phyloP scores from a whole-genome alignment of 176 grass and related monocot genomes.

The Aegilops longissima region DNA sequence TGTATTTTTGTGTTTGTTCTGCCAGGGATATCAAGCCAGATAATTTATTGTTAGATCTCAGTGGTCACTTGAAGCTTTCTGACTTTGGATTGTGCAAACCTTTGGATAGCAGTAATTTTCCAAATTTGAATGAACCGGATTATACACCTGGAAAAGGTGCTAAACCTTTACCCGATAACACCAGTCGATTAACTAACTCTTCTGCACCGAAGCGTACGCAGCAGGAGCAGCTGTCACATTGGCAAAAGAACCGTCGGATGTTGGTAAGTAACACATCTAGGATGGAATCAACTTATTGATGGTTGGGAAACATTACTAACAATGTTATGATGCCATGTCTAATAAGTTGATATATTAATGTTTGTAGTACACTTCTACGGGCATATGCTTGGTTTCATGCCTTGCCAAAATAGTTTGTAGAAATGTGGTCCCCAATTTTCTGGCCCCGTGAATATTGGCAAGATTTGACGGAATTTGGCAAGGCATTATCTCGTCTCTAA shows the following conservation, averaged over 20 bases:
- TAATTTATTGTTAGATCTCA: slow-evolving; percentile 83
- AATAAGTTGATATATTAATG: not conserved
- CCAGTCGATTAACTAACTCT: slow-evolving; percentile 57
- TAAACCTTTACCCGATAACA: slow-evolving; percentile 56
- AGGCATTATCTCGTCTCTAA: not conserved
- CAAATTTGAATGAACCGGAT: slow-evolving; percentile 88
- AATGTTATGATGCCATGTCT: slow-evolving; percentile 3
- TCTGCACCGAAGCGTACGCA: slow-evolving; percentile 80
- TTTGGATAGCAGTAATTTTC: slow-evolving; percentile 92
- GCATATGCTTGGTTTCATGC: not conserved
- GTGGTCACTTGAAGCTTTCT: slow-evolving; percentile 94
- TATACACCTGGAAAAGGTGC: slow-evolving; percentile 60
- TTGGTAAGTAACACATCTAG: slow-evolving; percentile 58
- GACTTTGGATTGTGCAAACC: slow-evolving; percentile 99
- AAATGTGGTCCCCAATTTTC: not conserved
- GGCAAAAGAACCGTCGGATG: slow-evolving; percentile 96
- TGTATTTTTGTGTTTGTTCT: slow-evolving; percentile 36
- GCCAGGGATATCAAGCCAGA: slow-evolving; percentile 98
- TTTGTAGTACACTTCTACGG: not conserved
- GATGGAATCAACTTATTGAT: slow-evolving; percentile 5
- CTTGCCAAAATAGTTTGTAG: not conserved
- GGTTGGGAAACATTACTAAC: not conserved
- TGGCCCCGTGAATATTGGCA: slow-evolving; percentile 15
- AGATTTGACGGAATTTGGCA: not conserved
- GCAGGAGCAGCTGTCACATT: slow-evolving; percentile 92